Conservation (phyloP, 2,329 filamentous ascomycete genomes). For the Pseudocercospora cruenta region DNA sequence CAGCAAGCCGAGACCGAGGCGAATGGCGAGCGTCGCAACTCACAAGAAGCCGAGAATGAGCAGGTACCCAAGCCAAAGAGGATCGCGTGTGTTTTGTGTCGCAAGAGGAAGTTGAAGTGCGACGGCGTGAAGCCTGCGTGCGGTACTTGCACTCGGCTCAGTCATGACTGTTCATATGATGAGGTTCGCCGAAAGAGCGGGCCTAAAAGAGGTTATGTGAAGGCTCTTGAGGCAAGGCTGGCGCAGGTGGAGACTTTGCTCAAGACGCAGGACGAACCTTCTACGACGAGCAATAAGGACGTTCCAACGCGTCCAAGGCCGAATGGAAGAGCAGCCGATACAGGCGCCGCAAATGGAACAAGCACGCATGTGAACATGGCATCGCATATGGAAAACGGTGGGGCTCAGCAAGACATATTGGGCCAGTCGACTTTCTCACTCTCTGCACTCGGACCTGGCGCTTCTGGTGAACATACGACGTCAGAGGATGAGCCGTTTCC, state of each 20-base stretch:
- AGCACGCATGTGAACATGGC: slow-evolving; percentile 17
- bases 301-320: background rate
- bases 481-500: slow-evolving; percentile 55
- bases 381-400: slow-evolving; percentile 16
- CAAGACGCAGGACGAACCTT: slow-evolving; percentile 65
- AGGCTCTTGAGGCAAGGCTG: slow-evolving; percentile 87
- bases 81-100: slow-evolving; percentile 91
- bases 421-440: slow-evolving; percentile 16
- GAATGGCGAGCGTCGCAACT: slow-evolving; percentile 63
- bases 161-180: slow-evolving; percentile 87
- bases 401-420: slow-evolving; percentile 14
- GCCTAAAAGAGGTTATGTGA: slow-evolving; percentile 91
- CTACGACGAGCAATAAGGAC: background rate
- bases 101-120: slow-evolving; percentile 89
- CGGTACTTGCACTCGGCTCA: slow-evolving; percentile 83
- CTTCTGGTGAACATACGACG: slow-evolving; percentile 13
- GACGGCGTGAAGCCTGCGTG: slow-evolving; percentile 84
- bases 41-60: slow-evolving; percentile 53
- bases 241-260: slow-evolving; percentile 85
- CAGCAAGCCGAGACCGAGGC: slow-evolving; percentile 46
- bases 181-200: slow-evolving; percentile 93
- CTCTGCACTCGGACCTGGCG: slow-evolving; percentile 10
- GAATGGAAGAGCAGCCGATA: background rate
- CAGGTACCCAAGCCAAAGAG: slow-evolving; percentile 65
- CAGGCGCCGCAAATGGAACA: background rate